Evolutionary conservation across 495 filamentous ascomycete genomes (phyloP), one percentile per base, ranked within the genome.

Genomic region (Hypoxylon lenormandii): DNA sequence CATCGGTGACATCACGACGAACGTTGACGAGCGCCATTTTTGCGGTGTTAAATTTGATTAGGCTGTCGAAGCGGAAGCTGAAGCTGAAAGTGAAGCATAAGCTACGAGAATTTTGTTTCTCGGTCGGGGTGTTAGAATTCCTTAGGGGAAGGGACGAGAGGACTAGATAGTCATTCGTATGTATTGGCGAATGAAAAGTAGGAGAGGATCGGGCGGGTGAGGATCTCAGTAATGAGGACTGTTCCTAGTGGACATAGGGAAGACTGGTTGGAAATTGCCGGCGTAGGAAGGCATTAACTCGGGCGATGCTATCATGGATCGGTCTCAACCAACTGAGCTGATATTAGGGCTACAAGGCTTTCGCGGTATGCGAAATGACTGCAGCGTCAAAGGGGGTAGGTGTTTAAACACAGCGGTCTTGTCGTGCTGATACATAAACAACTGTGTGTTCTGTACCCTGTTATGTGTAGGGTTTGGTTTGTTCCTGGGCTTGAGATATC

Each of bases 1-100:
- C 91, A 83, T 98, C 95, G 83, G 88, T 89, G 83, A 97, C 89
- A 92, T 98, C 96, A 81, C 95, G 92, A 79, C 94, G 94, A 86
- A 98, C 94, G 82, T 98, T 98, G 87, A 98, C 85, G 78, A 83
- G 79, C 81, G 89, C 91, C 81, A 84, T 84, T 49, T 56, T 81
- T 76, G 78, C 81, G 78, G 77, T 83, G 57, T 77, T 79, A 69
- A 54, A 23, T 30, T 30, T 76, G 50, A 72, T 59, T 54, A 57
- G 58, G 64, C 68, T 63, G 46, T 68, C 66, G 64, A 50, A 38
- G 48, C 43, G 50, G 56, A 75, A 70, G 75, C 57, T 51, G 6
- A 33, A 33, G 30, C 30, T 60, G n/a, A n/a, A n/a, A n/a, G n/a
- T n/a, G n/a, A n/a, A 70, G 75, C 57, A 54, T 1, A 33, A 33